A percentile compares a stretch with the other conserved stretches of the same genome.
Evolutionary conservation across 352 stramenopile species (phyloP).

Genomic region (Globisporangium recalcitrans): DNA sequence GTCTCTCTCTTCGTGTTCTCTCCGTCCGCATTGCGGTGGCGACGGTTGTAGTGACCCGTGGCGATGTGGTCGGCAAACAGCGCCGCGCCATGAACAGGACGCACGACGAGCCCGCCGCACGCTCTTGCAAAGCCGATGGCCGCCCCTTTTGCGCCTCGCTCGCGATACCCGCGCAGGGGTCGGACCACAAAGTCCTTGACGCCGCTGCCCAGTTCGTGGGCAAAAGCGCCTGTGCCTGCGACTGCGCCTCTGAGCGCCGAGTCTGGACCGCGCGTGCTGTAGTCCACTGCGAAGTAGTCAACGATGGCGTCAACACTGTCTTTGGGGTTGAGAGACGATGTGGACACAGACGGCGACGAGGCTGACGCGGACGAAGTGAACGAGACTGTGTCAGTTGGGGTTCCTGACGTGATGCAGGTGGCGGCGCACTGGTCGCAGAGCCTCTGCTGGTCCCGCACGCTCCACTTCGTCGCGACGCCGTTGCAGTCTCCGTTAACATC

Average conservation of each 20-base stretch:
- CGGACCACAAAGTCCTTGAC: slow-evolving; percentile 49
- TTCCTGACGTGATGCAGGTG: not conserved
- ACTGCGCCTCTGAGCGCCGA: slow-evolving; percentile 42
- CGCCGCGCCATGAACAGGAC: slow-evolving; percentile 37
- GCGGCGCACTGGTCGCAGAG: slow-evolving; percentile 51
- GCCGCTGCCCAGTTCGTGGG: slow-evolving; percentile 41
- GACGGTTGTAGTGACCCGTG: slow-evolving; percentile 35
- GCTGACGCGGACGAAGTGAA: not conserved
- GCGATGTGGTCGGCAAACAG: slow-evolving; percentile 47
- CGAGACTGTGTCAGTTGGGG: not conserved
- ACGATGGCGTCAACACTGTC: slow-evolving; percentile 33
- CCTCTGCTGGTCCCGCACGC: slow-evolving; percentile 41
- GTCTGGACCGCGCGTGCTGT: slow-evolving; percentile 47
- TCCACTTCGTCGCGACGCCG: slow-evolving; percentile 51
- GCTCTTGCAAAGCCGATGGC: slow-evolving; percentile 44
- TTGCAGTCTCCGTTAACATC: slow-evolving; percentile 14
- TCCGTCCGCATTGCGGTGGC: not conserved
- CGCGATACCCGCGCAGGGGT: slow-evolving; percentile 34
- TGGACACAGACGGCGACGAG: too few species aligned
- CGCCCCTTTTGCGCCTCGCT: slow-evolving; percentile 44
- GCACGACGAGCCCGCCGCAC: slow-evolving; percentile 34
- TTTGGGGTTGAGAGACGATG: too few species aligned
- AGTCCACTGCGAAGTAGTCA: slow-evolving; percentile 63
- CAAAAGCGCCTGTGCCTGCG: slow-evolving; percentile 37
- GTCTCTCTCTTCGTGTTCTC: not conserved